Base-by-base conservation (phyloP, 495 filamentous ascomycete genomes). In the Xylaria curta region DNA sequence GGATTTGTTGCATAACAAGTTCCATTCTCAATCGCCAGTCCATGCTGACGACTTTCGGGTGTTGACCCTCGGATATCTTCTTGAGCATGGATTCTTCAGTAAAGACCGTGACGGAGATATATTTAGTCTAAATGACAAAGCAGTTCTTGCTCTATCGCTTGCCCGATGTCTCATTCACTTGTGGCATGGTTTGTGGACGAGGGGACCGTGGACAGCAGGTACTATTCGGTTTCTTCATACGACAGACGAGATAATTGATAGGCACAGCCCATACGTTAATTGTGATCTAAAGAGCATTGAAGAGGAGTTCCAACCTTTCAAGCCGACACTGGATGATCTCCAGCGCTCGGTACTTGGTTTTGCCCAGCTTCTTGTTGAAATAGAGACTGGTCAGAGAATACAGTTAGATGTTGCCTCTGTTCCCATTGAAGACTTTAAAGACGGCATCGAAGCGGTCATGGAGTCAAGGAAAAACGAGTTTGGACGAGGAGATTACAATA, bases 81-180 rank as follows among this genome's bases (percentile, higher is more conserved):
- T 59, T n/a, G 54, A 59, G 19, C 9, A 33, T 59, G 26, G 28
- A 33, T 59, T 59, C 31, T 59, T 59, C 4, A 7, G 54, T 0
- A 36, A 59, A 13, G 54, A 17, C 4, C 54, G 54, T 15, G 54
- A 59, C 12, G 54, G 54, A 17, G 54, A 36, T 6, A n/a, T 59
- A 13, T 59, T 59, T 3, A 59, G 17, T 59, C 13, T 33, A 28
- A 36, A 36, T 3, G 54, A 59, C 17, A 59, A 59, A 36, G 54
- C 54, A 8, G 28, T 59, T 59, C 54, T 59, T 13, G 28, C 54
- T 31, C 36, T 59, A n/a, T 59, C 54, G 54, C 54, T 59, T 33
- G 28, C 26, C 13, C 26, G 54, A 15, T 26, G 28, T 36, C 54
- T 59, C 19, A 4, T 59, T 17, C 54, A 59, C 28, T 59, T 26